phyloP scores from a whole-genome alignment of 2,329 filamentous ascomycete species.

The Fusarium dlaminii region DNA sequence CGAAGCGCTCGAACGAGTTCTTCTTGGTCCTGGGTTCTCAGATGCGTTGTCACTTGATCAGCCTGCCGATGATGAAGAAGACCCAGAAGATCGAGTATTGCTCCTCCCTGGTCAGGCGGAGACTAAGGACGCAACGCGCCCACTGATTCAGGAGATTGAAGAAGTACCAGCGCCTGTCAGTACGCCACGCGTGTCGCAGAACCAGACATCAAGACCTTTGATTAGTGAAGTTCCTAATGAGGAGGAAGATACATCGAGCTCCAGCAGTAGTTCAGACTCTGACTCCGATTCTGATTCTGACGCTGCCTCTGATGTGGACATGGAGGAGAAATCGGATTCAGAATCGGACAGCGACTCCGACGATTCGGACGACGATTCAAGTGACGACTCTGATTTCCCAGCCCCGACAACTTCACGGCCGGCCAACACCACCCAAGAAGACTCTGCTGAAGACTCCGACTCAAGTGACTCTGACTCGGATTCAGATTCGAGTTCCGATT shows the following conservation, averaged over 20 bases:
- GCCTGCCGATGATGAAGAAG: background rate
- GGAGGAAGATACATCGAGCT: slow-evolving; percentile 26
- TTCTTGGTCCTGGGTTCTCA: slow-evolving; percentile 26
- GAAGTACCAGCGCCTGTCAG: background rate
- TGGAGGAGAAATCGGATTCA: slow-evolving; percentile 51
- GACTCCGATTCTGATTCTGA: slow-evolving; percentile 44
- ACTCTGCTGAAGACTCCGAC: background rate
- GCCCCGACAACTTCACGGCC: background rate
- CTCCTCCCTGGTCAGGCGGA: slow-evolving; percentile 7
- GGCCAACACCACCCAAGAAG: background rate
- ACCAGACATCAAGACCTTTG: background rate
- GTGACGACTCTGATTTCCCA: background rate
- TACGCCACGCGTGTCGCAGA: background rate
- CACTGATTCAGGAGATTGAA: slow-evolving; percentile 45
- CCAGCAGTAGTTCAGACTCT: slow-evolving; percentile 40
- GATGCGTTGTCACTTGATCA: background rate
- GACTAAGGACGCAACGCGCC: slow-evolving; percentile 26
- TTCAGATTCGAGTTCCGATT: slow-evolving; percentile 9
- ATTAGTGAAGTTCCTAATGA: slow-evolving; percentile 12
- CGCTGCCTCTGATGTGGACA: slow-evolving; percentile 45
- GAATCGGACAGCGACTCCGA: slow-evolving; percentile 15
- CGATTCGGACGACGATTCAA: background rate
- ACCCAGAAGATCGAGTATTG: slow-evolving; percentile 8
- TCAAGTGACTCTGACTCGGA: slow-evolving; percentile 15
- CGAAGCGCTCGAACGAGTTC: slow-evolving; percentile 45